Percentiles rank a stretch among this genome's conserved stretches.
Evolutionary conservation across 768 basidiomycete species (phyloP).

Genomic region (Termitomyces sp.): DNA sequence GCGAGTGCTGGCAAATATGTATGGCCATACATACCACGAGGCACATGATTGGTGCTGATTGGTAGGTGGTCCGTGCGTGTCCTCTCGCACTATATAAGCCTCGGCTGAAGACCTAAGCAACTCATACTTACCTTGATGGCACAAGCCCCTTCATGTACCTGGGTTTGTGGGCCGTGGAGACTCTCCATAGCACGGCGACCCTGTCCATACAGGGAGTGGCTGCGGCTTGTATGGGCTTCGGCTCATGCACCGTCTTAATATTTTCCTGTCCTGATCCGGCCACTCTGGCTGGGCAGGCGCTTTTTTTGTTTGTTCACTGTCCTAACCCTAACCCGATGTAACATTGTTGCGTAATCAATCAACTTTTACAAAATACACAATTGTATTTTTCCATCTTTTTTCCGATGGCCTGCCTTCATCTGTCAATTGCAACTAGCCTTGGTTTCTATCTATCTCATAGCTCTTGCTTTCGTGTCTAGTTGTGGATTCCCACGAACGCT

Average conservation of each 20-base stretch:
- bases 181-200: slow-evolving; percentile 70
- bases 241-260: slow-evolving; percentile 63
- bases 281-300: slow-evolving; percentile 42
- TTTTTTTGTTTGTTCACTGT: slow-evolving; percentile 17
- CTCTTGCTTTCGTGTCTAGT: neutral
- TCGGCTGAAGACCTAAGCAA: neutral
- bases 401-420: no score
- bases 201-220: slow-evolving; percentile 57
- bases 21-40: no score
- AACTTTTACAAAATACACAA: no score
- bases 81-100: neutral
- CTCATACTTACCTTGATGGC: slow-evolving; percentile 67
- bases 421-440: no score
- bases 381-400: no score
- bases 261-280: slow-evolving; percentile 55
- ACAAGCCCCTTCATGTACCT: slow-evolving; percentile 46
- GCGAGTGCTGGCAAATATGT: no score
- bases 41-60: neutral
- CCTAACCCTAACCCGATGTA: no score
- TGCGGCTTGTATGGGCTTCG: slow-evolving; percentile 52
- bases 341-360: no score
- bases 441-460: no score
- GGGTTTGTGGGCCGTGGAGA: slow-evolving; percentile 54
- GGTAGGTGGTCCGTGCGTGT: slow-evolving; percentile 11
- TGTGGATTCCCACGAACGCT: neutral